These are phyloP conservation scores for Phylloporus arenicola DNA, from an alignment of 768 basidiomycete species.

Conservation along the genomic window DNA sequence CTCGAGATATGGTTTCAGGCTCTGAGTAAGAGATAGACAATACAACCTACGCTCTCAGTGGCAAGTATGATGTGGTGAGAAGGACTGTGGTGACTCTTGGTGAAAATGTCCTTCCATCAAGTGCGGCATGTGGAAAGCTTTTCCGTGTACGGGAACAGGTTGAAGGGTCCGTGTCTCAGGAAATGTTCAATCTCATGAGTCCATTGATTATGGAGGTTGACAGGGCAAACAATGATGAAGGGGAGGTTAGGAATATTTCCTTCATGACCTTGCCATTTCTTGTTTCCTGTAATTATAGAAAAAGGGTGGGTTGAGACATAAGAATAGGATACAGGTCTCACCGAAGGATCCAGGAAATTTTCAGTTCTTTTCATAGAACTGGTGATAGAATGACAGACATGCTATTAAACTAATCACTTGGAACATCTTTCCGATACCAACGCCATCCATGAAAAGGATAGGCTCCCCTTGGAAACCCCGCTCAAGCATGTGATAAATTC, in stretches of 20 bases:
- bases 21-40: no score
- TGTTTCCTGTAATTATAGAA: background rate
- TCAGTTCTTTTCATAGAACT: background rate
- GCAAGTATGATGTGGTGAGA: no score
- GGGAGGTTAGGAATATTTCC: background rate
- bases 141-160: conserved; percentile 1
- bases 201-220: conserved; percentile 5
- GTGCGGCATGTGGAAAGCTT: background rate
- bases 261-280: background rate
- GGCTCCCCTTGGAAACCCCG: no score
- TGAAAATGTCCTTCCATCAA: no score
- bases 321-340: background rate
- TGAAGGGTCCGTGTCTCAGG: no score
- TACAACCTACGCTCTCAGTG: no score
- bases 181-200: background rate
- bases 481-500: no score
- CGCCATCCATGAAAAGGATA: no score
- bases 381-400: conserved; percentile 4
- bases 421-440: conserved; percentile 22
- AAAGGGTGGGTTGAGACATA: no score
- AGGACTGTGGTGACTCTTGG: no score
- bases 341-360: conserved; percentile 2
- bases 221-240: background rate
- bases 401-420: conserved; percentile 16
- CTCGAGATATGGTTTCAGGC: no score